Base-by-base conservation (phyloP, 441 rosid species). In the Pelargonium australe region DNA sequence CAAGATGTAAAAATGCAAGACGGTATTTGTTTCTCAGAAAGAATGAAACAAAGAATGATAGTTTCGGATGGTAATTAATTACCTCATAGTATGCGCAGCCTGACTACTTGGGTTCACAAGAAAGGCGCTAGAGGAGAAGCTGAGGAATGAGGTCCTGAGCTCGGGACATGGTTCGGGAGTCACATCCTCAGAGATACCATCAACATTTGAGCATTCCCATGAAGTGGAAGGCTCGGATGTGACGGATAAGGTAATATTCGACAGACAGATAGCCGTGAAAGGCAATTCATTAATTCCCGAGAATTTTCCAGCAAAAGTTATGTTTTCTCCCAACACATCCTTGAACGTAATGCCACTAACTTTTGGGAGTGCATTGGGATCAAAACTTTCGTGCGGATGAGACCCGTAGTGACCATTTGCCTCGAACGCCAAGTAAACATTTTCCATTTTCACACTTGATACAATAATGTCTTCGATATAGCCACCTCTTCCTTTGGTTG, bases 401-500 rank as follows among this genome's bases (percentile, higher is more conserved):
- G 69, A 68, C 19, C 83, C 87, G 51, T 43, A 77, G 68, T 78
- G 49, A 60, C 87, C 87, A 7, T 71, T 74, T 0, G 79, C 78
- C 11, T 74, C 77, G 51, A 84, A 20, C 5, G 82, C 83, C 44
- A 63, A 57, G 6, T 66, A 74, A 0, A 75, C 69, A 4, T 70
- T 72, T 14, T 64, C 81, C 80, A 81, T 81, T 31, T 64, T 19
- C 4, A 78, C 68, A n/a, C 78, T 69, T 17, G 87, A 76, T 62
- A 84, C 67, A 20, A 72, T 71, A 1, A 84, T 70, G 72, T 79
- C 79, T 72, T 63, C 76, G 43, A 81, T 76, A 68, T 71, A 84
- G 45, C 87, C 82, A 0, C 87, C 87, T 62, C 87, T 78, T 49
- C 85, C 85, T 58, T 19, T 68, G 0, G 75, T 81, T 16, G 87